Conservation (phyloP, 106 monocot genomes). For the Amphibolis antarctica region DNA sequence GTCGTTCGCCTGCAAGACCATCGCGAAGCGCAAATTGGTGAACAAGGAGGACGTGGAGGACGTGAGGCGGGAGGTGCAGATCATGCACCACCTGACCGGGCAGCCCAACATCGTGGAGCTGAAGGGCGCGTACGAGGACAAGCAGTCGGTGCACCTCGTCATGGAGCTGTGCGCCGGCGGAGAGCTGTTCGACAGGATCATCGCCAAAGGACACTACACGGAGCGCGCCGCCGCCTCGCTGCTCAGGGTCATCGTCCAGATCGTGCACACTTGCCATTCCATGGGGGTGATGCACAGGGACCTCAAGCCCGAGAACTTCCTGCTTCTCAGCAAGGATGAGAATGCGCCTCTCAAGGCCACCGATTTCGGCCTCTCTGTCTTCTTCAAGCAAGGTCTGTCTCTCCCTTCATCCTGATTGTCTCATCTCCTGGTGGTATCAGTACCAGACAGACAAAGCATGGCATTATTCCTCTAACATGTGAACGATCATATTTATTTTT, state of each 20-base stretch:
- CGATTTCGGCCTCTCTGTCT: slow-evolving; percentile 44
- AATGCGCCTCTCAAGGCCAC: slow-evolving; percentile 38
- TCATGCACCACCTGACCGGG: slow-evolving; percentile 41
- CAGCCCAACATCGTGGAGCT: slow-evolving; percentile 41
- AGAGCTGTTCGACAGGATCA: slow-evolving; percentile 43
- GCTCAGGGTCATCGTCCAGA: slow-evolving; percentile 38
- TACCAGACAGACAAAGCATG: no score
- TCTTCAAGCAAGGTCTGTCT: slow-evolving; percentile 42
- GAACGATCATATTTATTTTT: no score
- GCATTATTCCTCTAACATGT: no score
- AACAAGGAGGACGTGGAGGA: slow-evolving; percentile 44
- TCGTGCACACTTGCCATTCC: slow-evolving; percentile 37
- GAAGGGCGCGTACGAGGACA: slow-evolving; percentile 43
- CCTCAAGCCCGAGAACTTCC: slow-evolving; percentile 47
- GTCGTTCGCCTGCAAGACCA: slow-evolving; percentile 45
- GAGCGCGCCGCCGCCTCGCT: slow-evolving; percentile 40
- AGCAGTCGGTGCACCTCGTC: slow-evolving; percentile 39
- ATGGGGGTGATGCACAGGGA: slow-evolving; percentile 45
- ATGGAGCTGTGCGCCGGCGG: slow-evolving; percentile 48
- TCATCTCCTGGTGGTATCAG: no score
- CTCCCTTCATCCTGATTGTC: neutral
- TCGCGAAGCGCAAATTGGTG: slow-evolving; percentile 34
- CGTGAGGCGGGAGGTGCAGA: slow-evolving; percentile 36
- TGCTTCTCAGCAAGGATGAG: slow-evolving; percentile 36
- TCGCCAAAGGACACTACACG: slow-evolving; percentile 35